phyloP scores from a whole-genome alignment of 2,329 filamentous ascomycete genomes.

The Cercospora canescens region DNA sequence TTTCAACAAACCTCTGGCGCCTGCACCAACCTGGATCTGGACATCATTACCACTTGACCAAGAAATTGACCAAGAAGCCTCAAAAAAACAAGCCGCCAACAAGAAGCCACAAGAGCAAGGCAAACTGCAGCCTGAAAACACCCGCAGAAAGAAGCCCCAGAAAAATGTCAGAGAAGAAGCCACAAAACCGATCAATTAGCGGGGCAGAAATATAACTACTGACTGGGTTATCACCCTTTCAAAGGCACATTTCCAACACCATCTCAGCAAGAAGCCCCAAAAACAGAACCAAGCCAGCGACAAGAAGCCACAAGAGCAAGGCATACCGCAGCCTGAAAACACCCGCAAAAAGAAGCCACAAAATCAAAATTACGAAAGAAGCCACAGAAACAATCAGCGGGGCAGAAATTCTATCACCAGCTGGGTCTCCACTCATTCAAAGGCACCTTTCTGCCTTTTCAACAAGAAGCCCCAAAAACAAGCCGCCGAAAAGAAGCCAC shows the following conservation, averaged over 20 bases:
- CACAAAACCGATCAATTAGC: neutral
- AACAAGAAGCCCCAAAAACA: neutral
- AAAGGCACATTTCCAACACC: neutral
- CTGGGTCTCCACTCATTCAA: neutral
- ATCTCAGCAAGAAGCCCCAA: neutral
- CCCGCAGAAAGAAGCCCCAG: neutral
- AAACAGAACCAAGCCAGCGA: neutral
- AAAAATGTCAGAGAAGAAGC: conserved; percentile 1
- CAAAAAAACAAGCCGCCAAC: neutral
- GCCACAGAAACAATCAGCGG: conserved; percentile 1
- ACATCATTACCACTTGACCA: neutral
- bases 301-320: neutral
- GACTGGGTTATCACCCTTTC: neutral
- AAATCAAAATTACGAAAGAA: neutral
- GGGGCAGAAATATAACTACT: neutral
- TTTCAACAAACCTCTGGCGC: neutral
- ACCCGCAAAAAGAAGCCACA: neutral
- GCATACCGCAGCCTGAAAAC: neutral
- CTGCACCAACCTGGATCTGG: neutral
- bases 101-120: neutral
- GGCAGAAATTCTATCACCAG: neutral
- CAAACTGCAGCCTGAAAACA: neutral
- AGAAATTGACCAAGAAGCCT: neutral
- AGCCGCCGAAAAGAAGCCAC: neutral
- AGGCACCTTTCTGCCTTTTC: neutral